Conservation (phyloP, 192 early-diverging fungal species). For the Backusella psychrophila region DNA sequence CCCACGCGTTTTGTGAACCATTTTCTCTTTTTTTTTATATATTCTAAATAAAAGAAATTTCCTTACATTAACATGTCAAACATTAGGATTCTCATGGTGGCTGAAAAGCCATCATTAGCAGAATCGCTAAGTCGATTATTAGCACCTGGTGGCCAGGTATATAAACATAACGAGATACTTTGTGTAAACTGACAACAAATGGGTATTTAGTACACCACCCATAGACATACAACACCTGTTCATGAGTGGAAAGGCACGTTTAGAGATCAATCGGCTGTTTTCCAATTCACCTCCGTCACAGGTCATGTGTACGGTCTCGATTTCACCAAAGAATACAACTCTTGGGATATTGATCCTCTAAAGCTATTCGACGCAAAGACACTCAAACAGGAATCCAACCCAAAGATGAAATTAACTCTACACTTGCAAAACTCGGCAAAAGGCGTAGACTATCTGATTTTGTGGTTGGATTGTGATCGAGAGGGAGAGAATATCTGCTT, state of each 20-base stretch:
- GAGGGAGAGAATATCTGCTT: constrained; percentile 58
- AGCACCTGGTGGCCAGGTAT: constrained; percentile 35
- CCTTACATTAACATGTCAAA: neutral
- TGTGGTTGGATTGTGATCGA: constrained; percentile 55
- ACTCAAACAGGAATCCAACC: constrained; percentile 44
- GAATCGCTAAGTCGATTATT: constrained; percentile 39
- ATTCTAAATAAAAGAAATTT: neutral
- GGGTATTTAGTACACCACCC: constrained; percentile 19
- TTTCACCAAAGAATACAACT: constrained; percentile 40
- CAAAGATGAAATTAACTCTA: constrained; percentile 41
- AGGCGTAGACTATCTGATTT: constrained; percentile 42
- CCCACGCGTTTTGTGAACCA: neutral
- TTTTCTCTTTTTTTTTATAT: neutral
- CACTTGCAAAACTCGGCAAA: constrained; percentile 46
- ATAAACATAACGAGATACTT: neutral
- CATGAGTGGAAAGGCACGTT: constrained; percentile 33
- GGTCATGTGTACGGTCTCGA: constrained; percentile 44
- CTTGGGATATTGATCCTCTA: constrained; percentile 47
- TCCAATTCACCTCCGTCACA: constrained; percentile 40
- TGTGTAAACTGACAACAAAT: constrained; percentile 1
- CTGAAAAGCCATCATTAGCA: constrained; percentile 45
- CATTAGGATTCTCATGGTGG: constrained; percentile 22
- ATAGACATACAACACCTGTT: constrained; percentile 28
- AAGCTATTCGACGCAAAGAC: constrained; percentile 43
- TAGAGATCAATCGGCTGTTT: constrained; percentile 17